A percentile compares a stretch with the other conserved stretches of the same genome.
Conservation (phyloP, 192 early-diverging fungal genomes). For the Dissophora ornata region DNA sequence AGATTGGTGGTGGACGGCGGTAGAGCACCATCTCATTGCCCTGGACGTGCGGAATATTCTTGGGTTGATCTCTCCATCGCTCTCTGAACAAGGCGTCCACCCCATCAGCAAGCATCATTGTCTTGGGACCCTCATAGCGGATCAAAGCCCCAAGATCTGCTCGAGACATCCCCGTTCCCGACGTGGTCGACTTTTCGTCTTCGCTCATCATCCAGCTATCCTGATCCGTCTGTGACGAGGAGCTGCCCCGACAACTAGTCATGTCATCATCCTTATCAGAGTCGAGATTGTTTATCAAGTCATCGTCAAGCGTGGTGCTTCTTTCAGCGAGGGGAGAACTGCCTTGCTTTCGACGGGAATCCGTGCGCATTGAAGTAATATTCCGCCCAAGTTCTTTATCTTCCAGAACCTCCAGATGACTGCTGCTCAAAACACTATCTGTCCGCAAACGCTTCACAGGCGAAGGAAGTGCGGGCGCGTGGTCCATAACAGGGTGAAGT, state of each 20-base stretch:
- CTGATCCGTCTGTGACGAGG: neutral
- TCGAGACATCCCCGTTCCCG: neutral
- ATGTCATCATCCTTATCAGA: neutral
- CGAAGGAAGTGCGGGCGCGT: slow-evolving; percentile 31
- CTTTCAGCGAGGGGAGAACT: too few relatives aligned
- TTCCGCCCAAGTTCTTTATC: neutral
- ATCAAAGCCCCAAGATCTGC: slow-evolving; percentile 29
- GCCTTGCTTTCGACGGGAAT: neutral
- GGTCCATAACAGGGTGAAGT: slow-evolving; percentile 27
- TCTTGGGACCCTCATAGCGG: slow-evolving; percentile 44
- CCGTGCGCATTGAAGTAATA: too few relatives aligned
- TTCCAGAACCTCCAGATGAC: neutral
- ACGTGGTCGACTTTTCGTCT: neutral
- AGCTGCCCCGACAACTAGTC: neutral
- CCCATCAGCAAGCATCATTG: slow-evolving; percentile 28
- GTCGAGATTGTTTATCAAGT: neutral
- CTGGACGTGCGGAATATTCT: neutral
- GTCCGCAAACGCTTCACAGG: slow-evolving; percentile 25
- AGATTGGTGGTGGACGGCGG: slow-evolving; percentile 8
- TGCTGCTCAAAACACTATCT: neutral
- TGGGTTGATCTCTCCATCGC: neutral
- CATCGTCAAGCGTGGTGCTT: too few relatives aligned
- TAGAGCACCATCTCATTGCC: slow-evolving; percentile 44
- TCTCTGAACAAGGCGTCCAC: slow-evolving; percentile 33
- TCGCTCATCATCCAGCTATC: slow-evolving; percentile 15